phyloP scores from a whole-genome alignment of 108 stramenopile genomes.

The Licmophora abbreviata region DNA sequence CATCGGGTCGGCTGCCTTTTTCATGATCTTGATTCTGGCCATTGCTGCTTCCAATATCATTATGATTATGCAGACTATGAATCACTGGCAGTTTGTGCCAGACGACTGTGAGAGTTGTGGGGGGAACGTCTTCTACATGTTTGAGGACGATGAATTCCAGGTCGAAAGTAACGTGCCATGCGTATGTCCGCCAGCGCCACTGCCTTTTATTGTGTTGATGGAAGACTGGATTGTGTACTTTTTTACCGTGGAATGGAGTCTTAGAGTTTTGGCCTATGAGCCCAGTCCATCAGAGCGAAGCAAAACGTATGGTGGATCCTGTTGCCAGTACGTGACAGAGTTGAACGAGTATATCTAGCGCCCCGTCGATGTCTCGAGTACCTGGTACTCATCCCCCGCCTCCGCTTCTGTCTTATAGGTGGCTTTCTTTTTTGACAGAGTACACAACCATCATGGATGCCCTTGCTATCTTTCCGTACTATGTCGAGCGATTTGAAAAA shows the following conservation, averaged over 20 bases:
- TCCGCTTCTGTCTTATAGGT: too few relatives aligned
- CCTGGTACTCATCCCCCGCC: too few relatives aligned
- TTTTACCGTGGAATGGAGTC: slow-evolving; percentile 54
- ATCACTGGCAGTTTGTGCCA: slow-evolving; percentile 37
- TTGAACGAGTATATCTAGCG: slow-evolving; percentile 1
- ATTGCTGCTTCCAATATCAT: slow-evolving; percentile 37
- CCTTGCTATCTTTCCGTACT: slow-evolving; percentile 57
- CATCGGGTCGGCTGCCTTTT: slow-evolving; percentile 28
- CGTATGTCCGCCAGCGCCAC: slow-evolving; percentile 48
- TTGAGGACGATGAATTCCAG: slow-evolving; percentile 22
- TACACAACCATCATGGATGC: slow-evolving; percentile 34
- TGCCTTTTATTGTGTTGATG: slow-evolving; percentile 7
- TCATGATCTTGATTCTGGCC: slow-evolving; percentile 36
- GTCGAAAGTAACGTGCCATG: slow-evolving; percentile 13
- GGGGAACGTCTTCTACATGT: slow-evolving; percentile 19
- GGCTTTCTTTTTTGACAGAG: slow-evolving; percentile 24
- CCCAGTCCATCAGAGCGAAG: slow-evolving; percentile 6
- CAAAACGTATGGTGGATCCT: not conserved
- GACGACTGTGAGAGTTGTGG: slow-evolving; percentile 37
- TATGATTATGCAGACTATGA: slow-evolving; percentile 65
- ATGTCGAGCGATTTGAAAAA: slow-evolving; percentile 26
- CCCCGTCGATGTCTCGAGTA: not conserved
- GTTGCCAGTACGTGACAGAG: slow-evolving; percentile 1
- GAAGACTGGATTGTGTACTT: slow-evolving; percentile 33
- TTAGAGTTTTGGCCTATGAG: slow-evolving; percentile 34